A percentile compares a stretch with the other conserved stretches of the same genome.
Evolutionary conservation across 2,329 filamentous ascomycete species (phyloP).

Genomic region (Cyanodermella asteris): DNA sequence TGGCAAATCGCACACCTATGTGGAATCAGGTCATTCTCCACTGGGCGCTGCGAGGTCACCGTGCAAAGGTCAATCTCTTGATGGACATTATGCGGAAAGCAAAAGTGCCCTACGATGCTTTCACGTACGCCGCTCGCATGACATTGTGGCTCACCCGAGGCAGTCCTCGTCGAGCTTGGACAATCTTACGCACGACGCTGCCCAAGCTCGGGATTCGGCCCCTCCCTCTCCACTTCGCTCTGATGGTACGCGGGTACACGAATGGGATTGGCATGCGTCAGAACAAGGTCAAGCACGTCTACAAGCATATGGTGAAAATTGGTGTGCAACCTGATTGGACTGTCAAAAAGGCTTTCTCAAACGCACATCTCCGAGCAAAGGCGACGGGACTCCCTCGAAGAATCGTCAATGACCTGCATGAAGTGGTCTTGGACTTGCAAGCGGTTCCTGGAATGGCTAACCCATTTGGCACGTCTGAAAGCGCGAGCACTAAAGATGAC

Average conservation of each 20-base stretch:
- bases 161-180: conserved; percentile 32
- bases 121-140: conserved; percentile 42
- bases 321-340: no score
- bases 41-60: conserved; percentile 41
- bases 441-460: no score
- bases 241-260: conserved; percentile 29
- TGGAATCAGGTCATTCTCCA: conserved; percentile 62
- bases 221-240: conserved; percentile 29
- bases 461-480: no score
- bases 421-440: no score
- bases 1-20: conserved; percentile 37
- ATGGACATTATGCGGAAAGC: conserved; percentile 32
- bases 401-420: no score
- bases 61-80: conserved; percentile 29
- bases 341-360: no score
- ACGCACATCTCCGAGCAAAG: no score
- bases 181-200: conserved; percentile 31
- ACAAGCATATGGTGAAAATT: conserved; percentile 21
- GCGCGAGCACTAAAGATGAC: no score
- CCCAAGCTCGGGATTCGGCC: conserved; percentile 21
- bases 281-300: conserved; percentile 28
- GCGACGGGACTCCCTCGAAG: no score
- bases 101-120: conserved; percentile 28
- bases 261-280: conserved; percentile 14
- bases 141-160: conserved; percentile 29